Evolutionary conservation across 176 grass and related monocot genomes (phyloP).

Genomic region (Melocanna baccifera): DNA sequence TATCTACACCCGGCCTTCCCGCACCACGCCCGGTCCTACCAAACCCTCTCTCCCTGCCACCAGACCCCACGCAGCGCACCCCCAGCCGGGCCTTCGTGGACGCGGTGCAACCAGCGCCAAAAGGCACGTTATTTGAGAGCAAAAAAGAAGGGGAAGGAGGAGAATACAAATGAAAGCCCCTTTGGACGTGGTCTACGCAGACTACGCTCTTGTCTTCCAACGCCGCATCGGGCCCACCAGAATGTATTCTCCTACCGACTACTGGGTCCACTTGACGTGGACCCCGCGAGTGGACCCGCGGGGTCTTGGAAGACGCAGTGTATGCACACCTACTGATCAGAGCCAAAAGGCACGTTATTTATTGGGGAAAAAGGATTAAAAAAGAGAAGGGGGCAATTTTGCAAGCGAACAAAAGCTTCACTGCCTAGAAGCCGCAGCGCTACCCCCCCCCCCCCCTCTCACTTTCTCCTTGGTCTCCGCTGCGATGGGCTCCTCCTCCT

Average conservation of each 20-base stretch:
- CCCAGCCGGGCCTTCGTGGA: not conserved
- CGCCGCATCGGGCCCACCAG: not conserved
- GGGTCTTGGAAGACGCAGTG: constrained; percentile 5
- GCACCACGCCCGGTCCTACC: not conserved
- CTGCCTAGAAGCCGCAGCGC: not conserved
- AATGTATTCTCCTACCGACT: accelerated
- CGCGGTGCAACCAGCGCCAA: constrained; percentile 36
- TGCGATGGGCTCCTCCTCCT: constrained; percentile 31
- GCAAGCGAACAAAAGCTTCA: constrained; percentile 34
- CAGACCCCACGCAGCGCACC: not conserved
- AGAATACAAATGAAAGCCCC: constrained; percentile 1
- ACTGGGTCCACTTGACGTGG: not conserved
- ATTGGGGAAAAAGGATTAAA: not conserved
- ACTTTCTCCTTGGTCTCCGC: not conserved
- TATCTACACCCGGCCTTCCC: not conserved
- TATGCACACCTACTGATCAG: not conserved
- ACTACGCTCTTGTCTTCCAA: not conserved
- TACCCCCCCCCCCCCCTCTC: not conserved
- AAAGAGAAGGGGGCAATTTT: not conserved
- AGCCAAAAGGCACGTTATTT: not conserved
- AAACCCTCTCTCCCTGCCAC: constrained; percentile 14
- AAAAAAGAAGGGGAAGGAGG: not conserved
- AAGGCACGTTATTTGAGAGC: constrained; percentile 20
- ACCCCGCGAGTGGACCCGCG: accelerated
- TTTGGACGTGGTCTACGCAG: not conserved